Conservation (phyloP, 129 eudicot species). For the Lactuca saligna region DNA sequence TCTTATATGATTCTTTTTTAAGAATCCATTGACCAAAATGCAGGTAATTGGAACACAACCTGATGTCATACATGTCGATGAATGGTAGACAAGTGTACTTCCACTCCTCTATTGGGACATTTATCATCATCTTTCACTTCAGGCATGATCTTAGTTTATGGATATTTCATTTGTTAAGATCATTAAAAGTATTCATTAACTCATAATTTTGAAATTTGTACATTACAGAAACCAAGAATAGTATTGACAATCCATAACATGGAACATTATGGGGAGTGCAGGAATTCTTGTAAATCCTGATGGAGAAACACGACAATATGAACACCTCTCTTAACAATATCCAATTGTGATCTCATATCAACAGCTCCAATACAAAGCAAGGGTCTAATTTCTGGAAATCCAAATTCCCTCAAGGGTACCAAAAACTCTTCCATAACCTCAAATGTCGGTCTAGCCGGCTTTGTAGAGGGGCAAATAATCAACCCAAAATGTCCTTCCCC, state of each 20-base stretch:
- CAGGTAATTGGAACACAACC: slow-evolving; percentile 72
- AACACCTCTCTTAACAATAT: too few species aligned
- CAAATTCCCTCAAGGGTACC: slow-evolving; percentile 51
- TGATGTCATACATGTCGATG: slow-evolving; percentile 87
- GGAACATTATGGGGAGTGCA: too few species aligned
- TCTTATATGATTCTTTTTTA: background rate
- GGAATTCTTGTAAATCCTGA: too few species aligned
- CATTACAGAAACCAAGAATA: too few species aligned
- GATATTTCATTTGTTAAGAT: too few species aligned
- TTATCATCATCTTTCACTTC: slow-evolving; percentile 76
- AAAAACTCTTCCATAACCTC: slow-evolving; percentile 77
- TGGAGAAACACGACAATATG: too few species aligned
- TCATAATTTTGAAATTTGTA: too few species aligned
- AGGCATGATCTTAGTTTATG: too few species aligned
- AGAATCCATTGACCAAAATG: slow-evolving; percentile 21
- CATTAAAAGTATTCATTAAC: too few species aligned
- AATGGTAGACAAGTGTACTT: slow-evolving; percentile 77
- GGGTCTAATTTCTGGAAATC: slow-evolving; percentile 69
- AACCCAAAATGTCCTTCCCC: slow-evolving; percentile 92
- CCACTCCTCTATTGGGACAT: slow-evolving; percentile 88
- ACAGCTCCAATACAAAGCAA: slow-evolving; percentile 75
- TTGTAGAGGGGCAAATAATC: slow-evolving; percentile 79
- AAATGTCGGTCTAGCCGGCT: slow-evolving; percentile 75
- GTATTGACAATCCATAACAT: too few species aligned
- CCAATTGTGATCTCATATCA: slow-evolving; percentile 69